Percentiles rank a stretch among this genome's conserved stretches.
phyloP scores from a whole-genome alignment of 345 rosid species.

The Ceriops decandra region DNA sequence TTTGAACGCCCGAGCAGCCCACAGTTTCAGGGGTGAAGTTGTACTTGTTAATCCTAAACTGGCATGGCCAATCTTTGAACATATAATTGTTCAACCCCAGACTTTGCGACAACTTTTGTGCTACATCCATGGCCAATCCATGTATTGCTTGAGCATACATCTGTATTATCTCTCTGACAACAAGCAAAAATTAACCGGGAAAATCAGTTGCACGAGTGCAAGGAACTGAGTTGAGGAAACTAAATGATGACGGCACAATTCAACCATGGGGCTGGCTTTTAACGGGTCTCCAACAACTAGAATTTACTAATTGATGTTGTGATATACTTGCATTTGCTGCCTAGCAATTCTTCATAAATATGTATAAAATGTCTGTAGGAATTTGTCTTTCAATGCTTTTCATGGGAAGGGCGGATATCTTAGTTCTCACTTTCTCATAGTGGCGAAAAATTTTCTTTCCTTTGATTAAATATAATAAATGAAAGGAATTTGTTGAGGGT shows the following conservation, averaged over 20 bases:
- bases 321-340: too few relatives aligned
- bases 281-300: too few relatives aligned
- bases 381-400: too few relatives aligned
- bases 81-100: slow-evolving; percentile 36
- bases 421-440: not conserved
- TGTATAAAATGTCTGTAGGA: too few relatives aligned
- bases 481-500: not conserved
- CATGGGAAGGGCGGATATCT: too few relatives aligned
- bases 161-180: slow-evolving; percentile 48
- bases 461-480: not conserved
- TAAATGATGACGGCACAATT: not conserved
- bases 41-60: slow-evolving; percentile 80
- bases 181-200: not conserved
- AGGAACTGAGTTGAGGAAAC: not conserved
- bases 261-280: too few relatives aligned
- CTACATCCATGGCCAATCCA: slow-evolving; percentile 49
- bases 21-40: slow-evolving; percentile 60
- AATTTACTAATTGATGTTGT: too few relatives aligned
- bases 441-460: not conserved
- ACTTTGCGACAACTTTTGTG: slow-evolving; percentile 49
- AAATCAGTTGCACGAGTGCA: not conserved
- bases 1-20: slow-evolving; percentile 66
- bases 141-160: slow-evolving; percentile 56
- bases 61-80: slow-evolving; percentile 69
- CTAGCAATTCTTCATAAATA: too few relatives aligned